Conservation (phyloP, 108 stramenopile genomes). For the Fragilaria radians region DNA sequence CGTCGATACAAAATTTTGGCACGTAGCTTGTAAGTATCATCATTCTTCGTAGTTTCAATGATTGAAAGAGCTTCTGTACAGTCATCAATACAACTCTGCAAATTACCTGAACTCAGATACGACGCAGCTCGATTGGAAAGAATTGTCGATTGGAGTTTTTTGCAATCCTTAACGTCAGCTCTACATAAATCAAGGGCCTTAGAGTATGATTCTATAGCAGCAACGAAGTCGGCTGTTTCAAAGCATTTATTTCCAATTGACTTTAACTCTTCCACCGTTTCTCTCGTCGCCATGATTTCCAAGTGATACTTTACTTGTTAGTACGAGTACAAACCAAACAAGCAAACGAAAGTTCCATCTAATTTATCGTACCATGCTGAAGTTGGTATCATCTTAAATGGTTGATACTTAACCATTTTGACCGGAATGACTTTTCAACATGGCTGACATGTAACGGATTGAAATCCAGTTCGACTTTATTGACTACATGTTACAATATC, state of each 20-base stretch:
- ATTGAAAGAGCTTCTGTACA: conserved; percentile 45
- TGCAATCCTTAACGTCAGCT: conserved; percentile 19
- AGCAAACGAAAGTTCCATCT: too few species aligned
- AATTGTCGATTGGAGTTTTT: conserved; percentile 34
- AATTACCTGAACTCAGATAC: conserved; percentile 39
- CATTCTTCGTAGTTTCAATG: conserved; percentile 24
- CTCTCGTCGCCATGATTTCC: conserved; percentile 8
- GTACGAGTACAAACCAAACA: too few species aligned
- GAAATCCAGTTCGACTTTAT: too few species aligned
- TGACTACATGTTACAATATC: too few species aligned
- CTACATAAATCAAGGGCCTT: conserved; percentile 36
- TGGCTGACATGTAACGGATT: too few species aligned
- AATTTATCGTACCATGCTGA: too few species aligned
- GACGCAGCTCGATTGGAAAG: conserved; percentile 80
- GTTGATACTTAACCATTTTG: too few species aligned
- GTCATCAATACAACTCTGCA: conserved; percentile 55
- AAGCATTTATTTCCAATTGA: conserved; percentile 64
- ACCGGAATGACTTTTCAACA: too few species aligned
- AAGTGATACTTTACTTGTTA: too few species aligned
- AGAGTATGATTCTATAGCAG: conserved; percentile 40
- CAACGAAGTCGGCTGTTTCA: conserved; percentile 40
- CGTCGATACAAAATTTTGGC: conserved; percentile 71
- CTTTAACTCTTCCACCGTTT: conserved; percentile 39
- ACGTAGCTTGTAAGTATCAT: conserved; percentile 31
- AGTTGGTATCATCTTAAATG: too few species aligned